Base-by-base conservation (phyloP, 805 yeast species). In the Blastobotrys terrestris region DNA sequence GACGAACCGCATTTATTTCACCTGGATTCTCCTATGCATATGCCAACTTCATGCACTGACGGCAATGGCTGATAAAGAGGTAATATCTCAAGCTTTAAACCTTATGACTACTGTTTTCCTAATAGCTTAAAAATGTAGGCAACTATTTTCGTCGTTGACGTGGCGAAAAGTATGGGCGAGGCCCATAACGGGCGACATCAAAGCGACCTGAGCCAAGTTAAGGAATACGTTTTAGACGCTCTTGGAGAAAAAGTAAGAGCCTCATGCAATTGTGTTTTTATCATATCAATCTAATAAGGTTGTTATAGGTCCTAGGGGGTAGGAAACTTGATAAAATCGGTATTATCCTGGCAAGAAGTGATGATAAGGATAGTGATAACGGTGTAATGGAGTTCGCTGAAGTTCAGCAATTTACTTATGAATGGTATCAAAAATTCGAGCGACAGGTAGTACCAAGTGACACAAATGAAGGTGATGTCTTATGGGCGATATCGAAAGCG, bases 61-160 rank as follows among this genome's bases (percentile, higher is more conserved):
- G 35, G 44, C 16, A 46, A 61, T 61, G 64, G 55, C 62, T 16
- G 53, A 53, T 13, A 61, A 63, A 54, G 60, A 63, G 59, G 64
- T 26, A 26, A n/a, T n/a, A n/a, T n/a, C n/a, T n/a, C n/a, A n/a
- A n/a, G n/a, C n/a, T n/a, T n/a, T n/a, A n/a, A n/a, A n/a, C n/a
- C n/a, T n/a, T n/a, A n/a, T n/a, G n/a, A n/a, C n/a, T n/a, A n/a
- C n/a, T n/a, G n/a, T n/a, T n/a, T n/a, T n/a, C n/a, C n/a, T n/a
- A n/a, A n/a, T n/a, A n/a, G n/a, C n/a, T n/a, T n/a, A n/a, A n/a
- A n/a, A n/a, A 26, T 2, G 4, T 44, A 70, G 71, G 61, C 67
- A 31, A 77, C 81, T 0, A 66, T 71, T 1, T 79, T 76, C 57
- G 69, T 81, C 7, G 71, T 79, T 14, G 87, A 83, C 61, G 66